A percentile compares a stretch with the other conserved stretches of the same genome.
These are phyloP conservation scores for Trametes elegans DNA, from an alignment of 768 basidiomycete genomes.

Conservation along the genomic window DNA sequence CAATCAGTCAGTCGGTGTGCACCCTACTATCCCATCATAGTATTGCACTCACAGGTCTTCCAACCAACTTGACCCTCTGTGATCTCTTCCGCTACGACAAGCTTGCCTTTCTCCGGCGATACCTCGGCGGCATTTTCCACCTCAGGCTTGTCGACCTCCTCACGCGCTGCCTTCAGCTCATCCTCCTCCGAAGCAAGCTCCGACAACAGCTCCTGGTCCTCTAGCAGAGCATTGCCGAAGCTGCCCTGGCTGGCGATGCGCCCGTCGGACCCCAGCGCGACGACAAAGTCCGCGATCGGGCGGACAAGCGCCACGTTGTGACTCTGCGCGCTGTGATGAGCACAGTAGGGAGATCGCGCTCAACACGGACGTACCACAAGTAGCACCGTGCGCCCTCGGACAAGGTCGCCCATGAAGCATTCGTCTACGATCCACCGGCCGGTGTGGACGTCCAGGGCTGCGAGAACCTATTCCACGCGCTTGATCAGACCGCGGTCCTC, in stretches of 20 bases:
- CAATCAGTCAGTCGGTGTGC: not conserved
- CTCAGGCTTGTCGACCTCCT: constrained; percentile 24
- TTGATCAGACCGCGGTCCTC: too few relatives aligned
- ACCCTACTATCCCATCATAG: not conserved
- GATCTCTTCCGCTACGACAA: constrained; percentile 66
- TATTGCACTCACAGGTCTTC: constrained; percentile 34
- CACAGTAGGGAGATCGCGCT: too few relatives aligned
- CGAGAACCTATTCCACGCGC: constrained; percentile 34
- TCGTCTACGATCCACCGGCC: constrained; percentile 50
- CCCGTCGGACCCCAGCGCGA: constrained; percentile 55
- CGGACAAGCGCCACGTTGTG: constrained; percentile 53
- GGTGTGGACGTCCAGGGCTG: constrained; percentile 53
- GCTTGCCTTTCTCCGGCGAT: constrained; percentile 44
- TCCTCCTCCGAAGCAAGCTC: constrained; percentile 27
- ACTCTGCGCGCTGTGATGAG: constrained; percentile 31
- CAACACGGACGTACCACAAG: constrained; percentile 40
- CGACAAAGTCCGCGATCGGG: constrained; percentile 54
- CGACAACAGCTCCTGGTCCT: constrained; percentile 34
- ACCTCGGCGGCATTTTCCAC: constrained; percentile 10
- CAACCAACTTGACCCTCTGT: constrained; percentile 57
- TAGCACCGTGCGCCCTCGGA: constrained; percentile 49
- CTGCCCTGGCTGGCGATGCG: constrained; percentile 48
- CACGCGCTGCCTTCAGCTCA: constrained; percentile 27
- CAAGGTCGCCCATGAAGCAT: constrained; percentile 46
- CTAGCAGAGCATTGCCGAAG: constrained; percentile 44